A percentile compares a stretch with the other conserved stretches of the same genome.
These are phyloP conservation scores for Lepidium campestre DNA, from an alignment of 441 rosid genomes.

Conservation along the genomic window DNA sequence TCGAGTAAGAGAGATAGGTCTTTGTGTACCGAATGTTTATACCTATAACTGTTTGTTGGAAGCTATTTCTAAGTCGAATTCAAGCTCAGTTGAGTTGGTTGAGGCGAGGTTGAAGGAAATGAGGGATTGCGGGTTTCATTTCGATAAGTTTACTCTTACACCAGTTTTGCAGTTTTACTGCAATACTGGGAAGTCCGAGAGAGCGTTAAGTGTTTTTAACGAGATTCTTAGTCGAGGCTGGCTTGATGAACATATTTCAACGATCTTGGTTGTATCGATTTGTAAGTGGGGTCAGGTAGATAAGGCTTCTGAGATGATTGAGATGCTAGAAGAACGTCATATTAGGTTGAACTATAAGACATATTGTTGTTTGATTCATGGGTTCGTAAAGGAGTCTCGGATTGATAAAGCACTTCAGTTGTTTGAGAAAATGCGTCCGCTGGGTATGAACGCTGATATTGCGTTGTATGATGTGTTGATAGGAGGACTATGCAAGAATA, in stretches of 20 bases:
- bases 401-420: constrained; percentile 61
- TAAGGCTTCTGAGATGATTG: constrained; percentile 63
- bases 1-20: constrained; percentile 47
- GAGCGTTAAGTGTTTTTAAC: constrained; percentile 51
- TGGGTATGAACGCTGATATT: constrained; percentile 49
- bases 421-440: constrained; percentile 52
- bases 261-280: constrained; percentile 54
- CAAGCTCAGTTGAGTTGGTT: constrained; percentile 42
- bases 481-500: constrained; percentile 55
- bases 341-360: constrained; percentile 69
- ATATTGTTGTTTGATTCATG: constrained; percentile 62
- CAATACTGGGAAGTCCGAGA: constrained; percentile 43
- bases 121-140: constrained; percentile 45
- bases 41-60: constrained; percentile 80
- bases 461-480: constrained; percentile 70
- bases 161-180: constrained; percentile 72
- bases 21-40: constrained; percentile 64
- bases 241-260: constrained; percentile 60
- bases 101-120: constrained; percentile 71
- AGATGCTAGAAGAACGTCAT: constrained; percentile 49
- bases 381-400: constrained; percentile 57
- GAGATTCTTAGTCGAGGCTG: constrained; percentile 52
- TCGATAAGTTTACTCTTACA: constrained; percentile 69
- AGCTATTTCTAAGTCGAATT: constrained; percentile 49
- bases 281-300: constrained; percentile 76